Evolutionary conservation across 2,329 filamentous ascomycete species (phyloP).

Genomic region (Claviceps maximensis): DNA sequence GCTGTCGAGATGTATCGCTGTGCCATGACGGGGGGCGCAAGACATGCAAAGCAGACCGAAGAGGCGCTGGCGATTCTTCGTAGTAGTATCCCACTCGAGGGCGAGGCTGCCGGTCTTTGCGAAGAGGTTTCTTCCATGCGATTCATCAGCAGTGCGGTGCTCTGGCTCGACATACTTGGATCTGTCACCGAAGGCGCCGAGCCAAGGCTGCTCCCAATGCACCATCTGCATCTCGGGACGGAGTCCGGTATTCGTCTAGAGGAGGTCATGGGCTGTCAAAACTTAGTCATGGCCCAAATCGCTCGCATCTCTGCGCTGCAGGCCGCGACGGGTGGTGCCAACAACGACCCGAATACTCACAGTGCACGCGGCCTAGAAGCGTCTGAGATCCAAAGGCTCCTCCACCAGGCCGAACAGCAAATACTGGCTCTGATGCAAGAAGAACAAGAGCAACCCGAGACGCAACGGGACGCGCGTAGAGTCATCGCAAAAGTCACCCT

Average conservation of each 20-base stretch:
- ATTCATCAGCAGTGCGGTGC: slow-evolving; percentile 9
- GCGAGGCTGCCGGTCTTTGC: slow-evolving; percentile 12
- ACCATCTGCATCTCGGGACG: slow-evolving; percentile 6
- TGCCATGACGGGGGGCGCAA: neutral
- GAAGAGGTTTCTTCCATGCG: slow-evolving; percentile 5
- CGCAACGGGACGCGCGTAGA: neutral
- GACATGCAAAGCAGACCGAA: neutral
- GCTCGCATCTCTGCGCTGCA: slow-evolving; percentile 7
- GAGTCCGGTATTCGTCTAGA: slow-evolving; percentile 9
- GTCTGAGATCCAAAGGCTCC: neutral
- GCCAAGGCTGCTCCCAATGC: slow-evolving; percentile 5
- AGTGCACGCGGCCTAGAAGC: neutral
- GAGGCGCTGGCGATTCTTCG: neutral
- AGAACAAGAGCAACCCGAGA: neutral
- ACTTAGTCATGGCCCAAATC: slow-evolving; percentile 9
- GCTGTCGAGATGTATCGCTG: neutral
- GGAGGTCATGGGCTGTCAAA: slow-evolving; percentile 12
- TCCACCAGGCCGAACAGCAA: neutral
- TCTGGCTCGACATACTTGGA: slow-evolving; percentile 12
- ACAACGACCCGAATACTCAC: neutral
- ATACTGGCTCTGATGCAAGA: neutral
- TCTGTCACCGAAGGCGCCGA: slow-evolving; percentile 6
- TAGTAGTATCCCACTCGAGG: slow-evolving; percentile 8
- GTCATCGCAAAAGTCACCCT: neutral
- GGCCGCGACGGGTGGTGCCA: neutral